Percentiles rank a stretch among this genome's conserved stretches.
phyloP scores from a whole-genome alignment of 768 basidiomycete species.

The Trametes meyenii region DNA sequence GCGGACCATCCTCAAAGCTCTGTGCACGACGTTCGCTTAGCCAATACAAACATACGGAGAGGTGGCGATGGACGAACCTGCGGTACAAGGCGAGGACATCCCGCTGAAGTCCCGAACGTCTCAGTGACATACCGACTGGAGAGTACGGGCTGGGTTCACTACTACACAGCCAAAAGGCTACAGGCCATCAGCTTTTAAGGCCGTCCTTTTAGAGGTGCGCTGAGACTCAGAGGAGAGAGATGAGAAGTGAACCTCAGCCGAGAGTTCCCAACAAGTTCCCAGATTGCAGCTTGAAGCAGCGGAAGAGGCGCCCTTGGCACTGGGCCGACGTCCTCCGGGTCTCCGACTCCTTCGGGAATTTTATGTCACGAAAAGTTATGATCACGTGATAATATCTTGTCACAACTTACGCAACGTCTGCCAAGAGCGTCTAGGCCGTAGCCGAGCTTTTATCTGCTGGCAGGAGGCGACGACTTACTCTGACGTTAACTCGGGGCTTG shows the following conservation, averaged over 20 bases:
- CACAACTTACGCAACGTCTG: too few species aligned
- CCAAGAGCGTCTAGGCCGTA: too few species aligned
- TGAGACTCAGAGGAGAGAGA: background rate
- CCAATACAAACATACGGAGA: background rate
- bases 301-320: background rate
- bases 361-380: too few species aligned
- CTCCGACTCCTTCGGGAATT: background rate
- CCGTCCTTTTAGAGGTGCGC: too few species aligned
- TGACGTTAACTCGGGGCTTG: too few species aligned
- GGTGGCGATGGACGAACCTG: constrained; percentile 42
- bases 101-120: constrained; percentile 52
- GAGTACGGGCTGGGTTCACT: too few species aligned
- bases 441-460: too few species aligned
- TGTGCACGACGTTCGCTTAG: constrained; percentile 32
- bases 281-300: background rate
- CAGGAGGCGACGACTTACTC: too few species aligned
- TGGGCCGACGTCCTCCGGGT: background rate
- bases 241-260: too few species aligned
- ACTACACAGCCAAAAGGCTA: too few species aligned
- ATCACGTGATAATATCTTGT: too few species aligned
- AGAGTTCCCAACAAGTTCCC: background rate
- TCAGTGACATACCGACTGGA: background rate
- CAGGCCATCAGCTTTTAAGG: too few species aligned
- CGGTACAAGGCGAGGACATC: constrained; percentile 57
- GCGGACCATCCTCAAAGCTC: constrained; percentile 75